Evolutionary conservation across 371 early-diverging fungal species (phyloP).

Genomic region (Syncephalastrum contaminatum): DNA sequence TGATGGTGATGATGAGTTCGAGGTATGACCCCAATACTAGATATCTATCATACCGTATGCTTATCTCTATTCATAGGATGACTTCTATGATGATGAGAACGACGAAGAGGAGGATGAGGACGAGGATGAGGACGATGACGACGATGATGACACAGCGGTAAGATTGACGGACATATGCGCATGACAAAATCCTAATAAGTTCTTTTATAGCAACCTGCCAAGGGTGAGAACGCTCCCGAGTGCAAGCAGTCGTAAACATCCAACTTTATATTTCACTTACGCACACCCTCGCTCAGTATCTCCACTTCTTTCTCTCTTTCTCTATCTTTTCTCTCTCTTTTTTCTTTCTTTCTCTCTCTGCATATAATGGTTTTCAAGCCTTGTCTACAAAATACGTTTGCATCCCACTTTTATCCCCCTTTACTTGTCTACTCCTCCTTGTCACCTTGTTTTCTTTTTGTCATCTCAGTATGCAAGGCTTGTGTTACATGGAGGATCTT

Average conservation of each 20-base stretch:
- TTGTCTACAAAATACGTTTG: too few relatives aligned
- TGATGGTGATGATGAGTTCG: constrained; percentile 68
- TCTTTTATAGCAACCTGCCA: constrained; percentile 6
- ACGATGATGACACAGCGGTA: constrained; percentile 54
- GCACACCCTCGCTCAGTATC: not conserved
- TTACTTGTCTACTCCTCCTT: too few relatives aligned
- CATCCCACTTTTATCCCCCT: too few relatives aligned
- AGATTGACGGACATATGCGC: constrained; percentile 1
- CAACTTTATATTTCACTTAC: constrained; percentile 5
- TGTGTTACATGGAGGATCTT: too few relatives aligned
- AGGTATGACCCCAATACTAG: constrained; percentile 28
- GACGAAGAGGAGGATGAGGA: constrained; percentile 60
- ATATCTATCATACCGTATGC: constrained; percentile 33
- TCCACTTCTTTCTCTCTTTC: not conserved
- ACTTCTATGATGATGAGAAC: constrained; percentile 67
- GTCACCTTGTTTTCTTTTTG: too few relatives aligned
- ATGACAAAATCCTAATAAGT: constrained; percentile 10
- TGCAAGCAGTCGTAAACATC: constrained; percentile 56
- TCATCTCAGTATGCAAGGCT: too few relatives aligned
- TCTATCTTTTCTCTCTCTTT: not conserved
- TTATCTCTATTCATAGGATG: constrained; percentile 35
- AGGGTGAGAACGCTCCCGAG: constrained; percentile 62
- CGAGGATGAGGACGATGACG: constrained; percentile 52
- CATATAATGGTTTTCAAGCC: too few relatives aligned
- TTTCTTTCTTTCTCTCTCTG: constrained; percentile 4